Evolutionary conservation across 1,284 basidiomycete species (phyloP).

Genomic region (Leccinum solheimii): DNA sequence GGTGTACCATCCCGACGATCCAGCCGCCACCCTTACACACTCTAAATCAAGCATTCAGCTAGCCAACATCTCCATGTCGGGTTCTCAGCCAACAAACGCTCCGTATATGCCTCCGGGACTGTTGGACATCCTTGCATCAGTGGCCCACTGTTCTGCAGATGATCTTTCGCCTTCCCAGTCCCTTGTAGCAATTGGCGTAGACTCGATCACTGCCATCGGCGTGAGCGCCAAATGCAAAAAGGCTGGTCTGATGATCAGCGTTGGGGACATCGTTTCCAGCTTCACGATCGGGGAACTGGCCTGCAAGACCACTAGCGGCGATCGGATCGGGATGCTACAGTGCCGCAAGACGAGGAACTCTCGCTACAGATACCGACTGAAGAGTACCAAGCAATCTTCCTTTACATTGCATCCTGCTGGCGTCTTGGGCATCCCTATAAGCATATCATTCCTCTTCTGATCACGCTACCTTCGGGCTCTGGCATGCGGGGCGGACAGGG

Average conservation of each 20-base stretch:
- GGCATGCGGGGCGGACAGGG: constrained; percentile 48
- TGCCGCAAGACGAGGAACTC: constrained; percentile 4
- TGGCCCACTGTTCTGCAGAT: constrained; percentile 23
- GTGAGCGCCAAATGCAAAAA: constrained; percentile 42
- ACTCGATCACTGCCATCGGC: constrained; percentile 54
- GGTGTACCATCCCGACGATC: constrained; percentile 29
- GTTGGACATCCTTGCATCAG: constrained; percentile 25
- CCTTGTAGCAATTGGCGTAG: constrained; percentile 47
- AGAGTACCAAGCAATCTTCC: constrained; percentile 27
- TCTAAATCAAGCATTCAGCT: background rate
- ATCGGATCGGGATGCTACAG: background rate
- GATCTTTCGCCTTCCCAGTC: constrained; percentile 36
- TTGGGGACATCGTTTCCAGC: constrained; percentile 44
- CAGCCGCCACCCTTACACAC: constrained; percentile 11
- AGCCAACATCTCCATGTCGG: background rate
- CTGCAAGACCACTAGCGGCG: constrained; percentile 12
- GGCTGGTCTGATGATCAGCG: constrained; percentile 39
- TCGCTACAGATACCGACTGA: constrained; percentile 10
- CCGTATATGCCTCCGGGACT: constrained; percentile 17
- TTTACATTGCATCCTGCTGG: constrained; percentile 44
- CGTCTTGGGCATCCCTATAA: constrained; percentile 48
- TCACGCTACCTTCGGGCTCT: constrained; percentile 45
- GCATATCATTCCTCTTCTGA: constrained; percentile 33
- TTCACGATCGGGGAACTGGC: constrained; percentile 40
- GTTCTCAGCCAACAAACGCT: background rate